Evolutionary conservation across 805 yeast species (phyloP).

Genomic region (Zygosaccharomyces pseudorouxii): DNA sequence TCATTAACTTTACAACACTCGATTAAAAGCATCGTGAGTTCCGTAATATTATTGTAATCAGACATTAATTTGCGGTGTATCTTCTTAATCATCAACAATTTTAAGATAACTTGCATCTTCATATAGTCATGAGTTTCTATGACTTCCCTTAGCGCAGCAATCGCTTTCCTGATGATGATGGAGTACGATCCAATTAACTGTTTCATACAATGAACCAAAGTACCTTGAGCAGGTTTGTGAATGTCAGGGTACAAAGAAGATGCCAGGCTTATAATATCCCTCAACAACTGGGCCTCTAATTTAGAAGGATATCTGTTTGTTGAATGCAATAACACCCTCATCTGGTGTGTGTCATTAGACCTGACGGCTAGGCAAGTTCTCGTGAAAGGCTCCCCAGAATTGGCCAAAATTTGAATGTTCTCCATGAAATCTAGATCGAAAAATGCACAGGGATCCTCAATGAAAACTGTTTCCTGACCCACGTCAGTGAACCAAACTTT

Average conservation of each 20-base stretch:
- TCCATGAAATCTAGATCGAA: conserved; percentile 54
- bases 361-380: conserved; percentile 74
- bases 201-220: conserved; percentile 64
- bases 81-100: conserved; percentile 51
- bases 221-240: conserved; percentile 63
- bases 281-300: conserved; percentile 56
- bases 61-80: conserved; percentile 54
- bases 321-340: conserved; percentile 65
- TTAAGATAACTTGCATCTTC: conserved; percentile 59
- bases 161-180: conserved; percentile 40
- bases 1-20: conserved; percentile 55
- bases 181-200: conserved; percentile 64
- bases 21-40: conserved; percentile 46
- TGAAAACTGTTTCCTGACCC: conserved; percentile 64
- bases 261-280: conserved; percentile 59
- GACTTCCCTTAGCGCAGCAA: conserved; percentile 48
- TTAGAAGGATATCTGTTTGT: conserved; percentile 68
- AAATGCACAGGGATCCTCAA: conserved; percentile 48
- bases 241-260: conserved; percentile 68
- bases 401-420: conserved; percentile 57
- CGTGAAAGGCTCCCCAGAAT: conserved; percentile 65
- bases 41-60: conserved; percentile 50
- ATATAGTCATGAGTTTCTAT: conserved; percentile 47
- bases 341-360: conserved; percentile 66
- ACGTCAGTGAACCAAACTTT: conserved; percentile 78